Percentiles rank a stretch among this genome's conserved stretches.
Conservation (phyloP, 1,139 yeast genomes). For the Suhomyces panamericanus region DNA sequence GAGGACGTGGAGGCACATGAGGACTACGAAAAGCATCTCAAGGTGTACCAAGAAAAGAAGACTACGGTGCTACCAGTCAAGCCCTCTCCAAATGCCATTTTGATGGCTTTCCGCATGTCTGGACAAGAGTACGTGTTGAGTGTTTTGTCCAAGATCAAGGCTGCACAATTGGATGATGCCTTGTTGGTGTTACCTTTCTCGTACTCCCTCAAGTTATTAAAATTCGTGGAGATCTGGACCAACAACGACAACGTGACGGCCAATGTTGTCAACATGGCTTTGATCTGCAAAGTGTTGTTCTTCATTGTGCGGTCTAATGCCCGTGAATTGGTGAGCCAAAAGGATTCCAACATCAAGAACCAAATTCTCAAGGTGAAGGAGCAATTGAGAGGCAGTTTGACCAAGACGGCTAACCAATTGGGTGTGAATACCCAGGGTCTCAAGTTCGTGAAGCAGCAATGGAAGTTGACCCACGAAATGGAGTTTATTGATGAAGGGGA, state of each 20-base stretch:
- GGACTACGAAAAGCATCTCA: constrained; percentile 40
- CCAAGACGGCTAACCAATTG: constrained; percentile 53
- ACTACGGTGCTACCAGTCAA: constrained; percentile 49
- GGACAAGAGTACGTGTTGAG: constrained; percentile 83
- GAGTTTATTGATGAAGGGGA: constrained; percentile 75
- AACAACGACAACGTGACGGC: constrained; percentile 42
- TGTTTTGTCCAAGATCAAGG: constrained; percentile 64
- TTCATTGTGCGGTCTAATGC: constrained; percentile 74
- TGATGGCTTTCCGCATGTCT: constrained; percentile 65
- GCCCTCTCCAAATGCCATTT: constrained; percentile 69
- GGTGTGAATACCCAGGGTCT: constrained; percentile 91
- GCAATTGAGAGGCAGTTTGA: constrained; percentile 56
- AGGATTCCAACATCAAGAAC: constrained; percentile 58
- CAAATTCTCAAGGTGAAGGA: constrained; percentile 60
- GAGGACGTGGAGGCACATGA: constrained; percentile 65
- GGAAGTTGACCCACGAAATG: constrained; percentile 73
- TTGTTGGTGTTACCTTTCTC: constrained; percentile 88
- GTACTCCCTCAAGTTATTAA: constrained; percentile 67
- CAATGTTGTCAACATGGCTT: constrained; percentile 52
- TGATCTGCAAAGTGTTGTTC: constrained; percentile 73
- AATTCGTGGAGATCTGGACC: constrained; percentile 78
- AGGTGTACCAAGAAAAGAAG: constrained; percentile 39
- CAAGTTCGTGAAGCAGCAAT: constrained; percentile 68
- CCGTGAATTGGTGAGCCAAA: constrained; percentile 69
- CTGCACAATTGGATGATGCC: constrained; percentile 91